A percentile compares a stretch with the other conserved stretches of the same genome.
Conservation (phyloP, 2,329 filamentous ascomycete species). For the Coniochaeta prunicola region DNA sequence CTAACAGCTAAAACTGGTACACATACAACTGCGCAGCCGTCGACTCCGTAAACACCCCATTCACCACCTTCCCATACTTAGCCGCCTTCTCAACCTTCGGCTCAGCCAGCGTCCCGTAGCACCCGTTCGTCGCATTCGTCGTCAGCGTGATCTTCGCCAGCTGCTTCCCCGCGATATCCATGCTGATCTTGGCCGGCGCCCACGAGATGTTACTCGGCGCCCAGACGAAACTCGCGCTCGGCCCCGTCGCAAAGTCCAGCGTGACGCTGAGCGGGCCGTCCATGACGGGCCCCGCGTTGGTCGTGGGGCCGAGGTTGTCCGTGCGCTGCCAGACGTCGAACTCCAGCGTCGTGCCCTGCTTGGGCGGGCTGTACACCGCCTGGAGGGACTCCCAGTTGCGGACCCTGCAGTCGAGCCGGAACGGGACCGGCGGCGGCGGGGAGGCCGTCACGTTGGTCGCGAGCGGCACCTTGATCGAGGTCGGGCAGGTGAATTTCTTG, state of each 20-base stretch:
- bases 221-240: neutral
- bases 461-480: neutral
- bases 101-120: neutral
- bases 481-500: constrained; percentile 4
- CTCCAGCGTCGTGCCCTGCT: neutral
- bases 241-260: neutral
- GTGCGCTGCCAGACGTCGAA: constrained; percentile 1
- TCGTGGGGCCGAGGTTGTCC: neutral
- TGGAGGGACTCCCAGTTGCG: neutral
- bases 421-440: neutral
- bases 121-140: neutral
- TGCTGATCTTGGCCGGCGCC: neutral
- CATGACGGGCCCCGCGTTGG: neutral
- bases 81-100: neutral
- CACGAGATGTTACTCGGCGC: neutral
- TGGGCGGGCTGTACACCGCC: neutral
- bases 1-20: neutral
- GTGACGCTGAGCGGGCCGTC: neutral
- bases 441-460: neutral
- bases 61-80: neutral
- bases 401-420: neutral
- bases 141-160: neutral
- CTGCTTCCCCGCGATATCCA: neutral
- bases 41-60: neutral
- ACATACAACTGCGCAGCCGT: neutral